Percentiles rank a stretch among this genome's conserved stretches.
Evolutionary conservation across 805 yeast genomes (phyloP).

Genomic region (Cyberlindnera xylosilytica): DNA sequence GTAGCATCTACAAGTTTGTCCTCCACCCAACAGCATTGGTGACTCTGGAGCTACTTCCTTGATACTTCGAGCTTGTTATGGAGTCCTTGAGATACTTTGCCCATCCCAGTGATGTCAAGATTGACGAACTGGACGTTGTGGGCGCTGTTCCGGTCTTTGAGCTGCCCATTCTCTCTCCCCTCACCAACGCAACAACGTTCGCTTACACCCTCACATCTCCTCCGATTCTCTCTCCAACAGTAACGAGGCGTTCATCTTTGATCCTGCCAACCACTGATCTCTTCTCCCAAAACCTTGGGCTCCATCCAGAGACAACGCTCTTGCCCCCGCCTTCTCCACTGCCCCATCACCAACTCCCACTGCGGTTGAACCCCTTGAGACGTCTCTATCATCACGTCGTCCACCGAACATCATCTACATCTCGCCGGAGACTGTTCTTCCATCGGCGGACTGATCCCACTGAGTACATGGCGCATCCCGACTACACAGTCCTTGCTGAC

Average conservation of each 20-base stretch:
- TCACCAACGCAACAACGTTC: neutral
- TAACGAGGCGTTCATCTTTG: neutral
- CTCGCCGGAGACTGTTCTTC: conserved; percentile 1
- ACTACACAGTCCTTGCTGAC: neutral
- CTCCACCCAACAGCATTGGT: no score
- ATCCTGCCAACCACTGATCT: neutral
- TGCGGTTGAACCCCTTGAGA: neutral
- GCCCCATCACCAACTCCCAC: no score
- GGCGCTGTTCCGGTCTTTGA: neutral
- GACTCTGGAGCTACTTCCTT: no score
- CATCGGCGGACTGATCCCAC: no score
- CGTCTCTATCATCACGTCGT: neutral
- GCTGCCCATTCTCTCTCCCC: neutral
- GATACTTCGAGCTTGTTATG: no score
- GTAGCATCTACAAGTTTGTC: no score
- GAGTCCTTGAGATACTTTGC: neutral
- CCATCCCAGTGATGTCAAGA: neutral
- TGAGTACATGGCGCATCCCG: no score
- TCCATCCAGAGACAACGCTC: neutral
- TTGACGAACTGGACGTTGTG: no score
- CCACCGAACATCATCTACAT: neutral
- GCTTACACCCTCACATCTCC: neutral
- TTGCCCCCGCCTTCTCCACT: neutral
- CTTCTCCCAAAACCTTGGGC: neutral
- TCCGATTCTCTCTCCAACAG: neutral